Evolutionary conservation across 2,329 filamentous ascomycete species (phyloP), one percentile per base, ranked within the genome.

Genomic region (Calonectria pseudoreteaudii): DNA sequence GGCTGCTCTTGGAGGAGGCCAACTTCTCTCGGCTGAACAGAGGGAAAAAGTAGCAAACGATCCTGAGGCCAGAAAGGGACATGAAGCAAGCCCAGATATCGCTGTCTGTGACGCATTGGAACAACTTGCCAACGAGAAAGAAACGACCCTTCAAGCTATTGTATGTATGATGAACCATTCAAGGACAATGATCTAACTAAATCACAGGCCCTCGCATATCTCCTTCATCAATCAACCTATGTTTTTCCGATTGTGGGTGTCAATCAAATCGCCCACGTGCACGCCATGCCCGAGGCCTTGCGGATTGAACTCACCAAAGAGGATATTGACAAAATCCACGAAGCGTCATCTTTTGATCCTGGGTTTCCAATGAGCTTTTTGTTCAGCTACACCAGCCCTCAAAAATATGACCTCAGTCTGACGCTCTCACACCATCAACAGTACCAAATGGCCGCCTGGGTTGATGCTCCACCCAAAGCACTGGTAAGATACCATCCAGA

Each of bases 201-300:
- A 36, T n/a, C 18, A 18, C 31, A 75, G 74, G 73, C 74, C 0
- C 60, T 77, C 8, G 70, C 75, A 1, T 76, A 78, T 6, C 1
- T 77, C 0, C 68, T 78, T 5, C 72, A 77, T 8, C 74, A 77
- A 1, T 66, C 71, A 0, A 72, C 70, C 2, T 76, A 73, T 2
- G 74, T 77, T 0, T 78, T 76, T 14, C 75, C 76, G 0, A 76
- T 78, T 1, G 74, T 78, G 0, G 76, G 75, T 0, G 76, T 73
- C 1, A 74, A 76, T 52, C 74, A 56, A 0, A 52, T 76, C 0
- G 69, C 74, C 0, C 76, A 77, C 1, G 7, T 78, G 11, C 64
- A 73, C 0, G 71, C 70, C 0, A 72, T 76, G 49, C 60, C 72
- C 0, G 66, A 76, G 0, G 76, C 72, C 1, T 1, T 78, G 0